phyloP scores from a whole-genome alignment of 2,329 filamentous ascomycete species.

The Dryadomyces quercivorus region DNA sequence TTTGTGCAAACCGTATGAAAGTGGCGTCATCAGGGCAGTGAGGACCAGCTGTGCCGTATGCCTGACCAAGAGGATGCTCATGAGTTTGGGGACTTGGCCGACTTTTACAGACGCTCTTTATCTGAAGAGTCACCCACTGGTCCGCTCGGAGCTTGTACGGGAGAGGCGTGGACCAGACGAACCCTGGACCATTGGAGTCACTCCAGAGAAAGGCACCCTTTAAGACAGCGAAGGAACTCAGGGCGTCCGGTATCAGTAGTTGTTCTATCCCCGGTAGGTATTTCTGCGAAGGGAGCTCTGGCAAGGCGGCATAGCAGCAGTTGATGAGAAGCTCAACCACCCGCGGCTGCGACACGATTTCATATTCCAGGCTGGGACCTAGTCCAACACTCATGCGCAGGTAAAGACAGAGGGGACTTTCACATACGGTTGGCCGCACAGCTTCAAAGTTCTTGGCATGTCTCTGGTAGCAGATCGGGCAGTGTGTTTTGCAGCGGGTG shows the following conservation, averaged over 20 bases:
- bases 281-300: neutral
- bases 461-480: conserved; percentile 68
- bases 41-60: neutral
- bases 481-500: conserved; percentile 73
- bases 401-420: conserved; percentile 62
- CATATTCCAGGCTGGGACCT: conserved; percentile 74
- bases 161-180: neutral
- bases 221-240: neutral
- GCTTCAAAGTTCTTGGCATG: conserved; percentile 53
- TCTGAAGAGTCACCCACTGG: neutral
- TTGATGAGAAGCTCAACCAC: conserved; percentile 77
- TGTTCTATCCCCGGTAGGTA: neutral
- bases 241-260: neutral
- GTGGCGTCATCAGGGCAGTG: too few relatives aligned
- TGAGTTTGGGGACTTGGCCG: neutral
- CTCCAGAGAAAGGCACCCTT: neutral
- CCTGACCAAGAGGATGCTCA: neutral
- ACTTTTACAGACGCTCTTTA: neutral
- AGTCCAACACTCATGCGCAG: conserved; percentile 83
- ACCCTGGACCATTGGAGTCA: neutral
- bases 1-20: neutral
- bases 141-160: neutral
- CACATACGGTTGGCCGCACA: conserved; percentile 71
- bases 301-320: conserved; percentile 55
- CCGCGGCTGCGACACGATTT: conserved; percentile 65